Evolutionary conservation across 495 filamentous ascomycete genomes (phyloP), one percentile per base, ranked within the genome.

Genomic region (Aspergillus cavernicola): DNA sequence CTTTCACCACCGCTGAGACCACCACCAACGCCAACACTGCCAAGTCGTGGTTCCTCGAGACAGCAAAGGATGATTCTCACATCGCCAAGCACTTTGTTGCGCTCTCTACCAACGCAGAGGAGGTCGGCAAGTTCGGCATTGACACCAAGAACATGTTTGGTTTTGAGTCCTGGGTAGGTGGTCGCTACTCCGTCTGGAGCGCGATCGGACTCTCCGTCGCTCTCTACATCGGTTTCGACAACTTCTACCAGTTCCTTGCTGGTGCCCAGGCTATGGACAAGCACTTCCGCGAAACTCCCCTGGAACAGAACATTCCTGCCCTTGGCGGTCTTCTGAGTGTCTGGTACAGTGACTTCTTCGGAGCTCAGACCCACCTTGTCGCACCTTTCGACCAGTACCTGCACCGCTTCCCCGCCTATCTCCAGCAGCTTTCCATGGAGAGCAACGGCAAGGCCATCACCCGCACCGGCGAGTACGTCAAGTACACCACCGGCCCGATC

Each of bases 1-100:
- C 93, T 50, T 98, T 98, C 79, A 98, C 93, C 52, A 98, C 93
- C 6, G 93, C 93, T 42, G 93, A 98, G 80, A 98, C 93, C 41
- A 86, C 77, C 32, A 97, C 93, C 47, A 98, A 98, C 70, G 95
- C 93, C 67, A 96, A 95, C 79, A 87, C 88, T 35, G 93, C 93
- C 31, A 98, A 98, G 84, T 66, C 77, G 46, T 98, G 93, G 95
- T 98, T 98, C 82, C 80, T 97, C 53, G 80, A 96, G 78, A 80
- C 80, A 12, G 90, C 83, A 43, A 88, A 90, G 65, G 88, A 95
- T 26, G 68, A 81, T 33, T 60, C 73, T 10, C 75, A 83, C 60
- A 93, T 98, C 60, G 89, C 93, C 54, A 97, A 97, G 82, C 93
- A 98, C 79, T 98, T 98, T 60, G 93, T 97, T 32, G 95, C 95